Base-by-base conservation (phyloP, 257 asterid genomes). In the Nicotiana sylvestris region DNA sequence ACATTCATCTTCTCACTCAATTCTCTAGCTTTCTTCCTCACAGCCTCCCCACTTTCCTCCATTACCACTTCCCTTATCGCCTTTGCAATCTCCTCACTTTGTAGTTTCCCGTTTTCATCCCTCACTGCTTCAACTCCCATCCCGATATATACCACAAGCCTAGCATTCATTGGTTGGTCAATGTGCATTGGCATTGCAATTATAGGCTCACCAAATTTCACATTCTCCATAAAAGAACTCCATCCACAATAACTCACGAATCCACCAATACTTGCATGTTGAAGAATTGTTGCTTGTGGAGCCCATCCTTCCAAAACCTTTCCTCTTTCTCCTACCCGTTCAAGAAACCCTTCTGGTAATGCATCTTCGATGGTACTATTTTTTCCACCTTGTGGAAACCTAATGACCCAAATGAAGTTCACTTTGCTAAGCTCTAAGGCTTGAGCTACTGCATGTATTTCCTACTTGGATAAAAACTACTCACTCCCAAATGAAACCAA, bases 401-500 rank as follows among this genome's bases (percentile, higher is more conserved):
- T 89, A 10, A 91, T 68, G 1, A 87, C 91, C 94, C 92, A 89
- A 29, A 91, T 86, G 81, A 90, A 89, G 56, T 85, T 86, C 64
- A 89, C 80, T 0, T 80, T 83, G 84, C 90, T 87, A 10, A 84
- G 82, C 61, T 90, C 92, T 56, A 90, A 57, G 0, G 89, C 93
- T 25, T 65, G 83, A 17, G 88, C 90, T 27, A 90, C 82, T 49
- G 85, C 92, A 10, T 35, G 4, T 30, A 85, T 78, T 6, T 91
- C 90, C 7, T 89, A 89, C 4, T 81, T 83, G 0, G 82, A 55
- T 9, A 90, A 83, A 69, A 90, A 90, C 58, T 81, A 86, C 53
- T 90, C 92, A 62, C 90, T 90, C 68, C 92, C 91, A 84, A 90
- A 89, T 0, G 91, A 89, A 29, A 90, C 91, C 55, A 85, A 88